Base-by-base conservation (phyloP, 331 rosid species). In the Quercus tomentella region DNA sequence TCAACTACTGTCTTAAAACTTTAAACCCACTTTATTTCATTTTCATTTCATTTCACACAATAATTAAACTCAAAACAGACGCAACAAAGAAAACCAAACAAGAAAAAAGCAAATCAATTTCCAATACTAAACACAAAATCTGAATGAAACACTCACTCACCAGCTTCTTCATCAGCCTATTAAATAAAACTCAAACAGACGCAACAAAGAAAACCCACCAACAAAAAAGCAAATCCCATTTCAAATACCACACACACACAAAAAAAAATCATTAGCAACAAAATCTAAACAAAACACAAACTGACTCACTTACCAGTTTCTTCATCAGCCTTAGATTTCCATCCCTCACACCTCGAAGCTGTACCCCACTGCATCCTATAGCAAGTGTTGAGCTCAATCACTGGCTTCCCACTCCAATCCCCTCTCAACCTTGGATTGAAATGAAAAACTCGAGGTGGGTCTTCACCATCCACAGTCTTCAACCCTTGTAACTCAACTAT, bases 291-390 rank as follows among this genome's bases (percentile, higher is more conserved):
- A 17, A 23, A 74, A 41, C 45, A 41, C 12, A 8, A 8, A 41
- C 45, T 55, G 58, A 83, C 89, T 77, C 71, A 92, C 54, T 49
- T 70, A 95, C 99, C 99, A 23, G 97, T 91, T 72, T 95, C 99
- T 72, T 91, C 97, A 66, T 88, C 93, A 72, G 97, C 94, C 80
- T 83, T 89, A 2, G 99, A 91, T 74, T 87, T 90, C 94, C 96
- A 88, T 4, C 99, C 98, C 68, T 91, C 96, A 66, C 99, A 95
- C 7, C 99, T 87, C 70, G 84, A 82, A 7, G 99, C 80, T 7
- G 90, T 33, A 1, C 96, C 98, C 99, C 99, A 95, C 56, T 95
- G 99, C 99, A 92, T 92, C 76, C 99, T 84, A 60, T 95, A 95
- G 81, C 99, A 89, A 6, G 97, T 91, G 73, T 95, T 95, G n/a